Evolutionary conservation across 2,329 filamentous ascomycete species (phyloP).

Genomic region (Erysiphe pulchra): DNA sequence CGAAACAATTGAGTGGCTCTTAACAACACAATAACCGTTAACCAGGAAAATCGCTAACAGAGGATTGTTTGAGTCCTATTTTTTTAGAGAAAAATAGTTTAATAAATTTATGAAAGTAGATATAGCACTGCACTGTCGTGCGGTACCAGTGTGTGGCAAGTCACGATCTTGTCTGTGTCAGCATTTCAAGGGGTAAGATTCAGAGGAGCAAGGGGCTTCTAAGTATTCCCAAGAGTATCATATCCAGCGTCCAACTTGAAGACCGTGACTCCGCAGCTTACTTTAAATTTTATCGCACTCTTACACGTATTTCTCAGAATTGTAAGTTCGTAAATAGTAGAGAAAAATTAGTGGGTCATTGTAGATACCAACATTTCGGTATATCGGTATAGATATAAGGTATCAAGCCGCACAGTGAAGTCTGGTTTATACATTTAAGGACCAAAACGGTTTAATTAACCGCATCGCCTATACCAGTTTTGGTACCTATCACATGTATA

Average conservation of each 20-base stretch:
- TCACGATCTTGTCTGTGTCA: neutral
- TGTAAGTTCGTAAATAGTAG: too few species aligned
- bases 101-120: neutral
- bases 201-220: neutral
- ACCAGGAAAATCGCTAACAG: neutral
- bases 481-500: too few species aligned
- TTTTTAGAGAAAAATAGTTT: neutral
- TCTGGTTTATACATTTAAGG: neutral
- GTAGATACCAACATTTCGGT: neutral
- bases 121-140: neutral
- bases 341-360: too few species aligned
- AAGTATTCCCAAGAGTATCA: neutral
- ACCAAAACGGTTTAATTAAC: neutral
- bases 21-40: neutral
- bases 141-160: neutral
- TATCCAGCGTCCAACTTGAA: neutral
- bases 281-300: too few species aligned
- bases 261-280: too few species aligned
- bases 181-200: slow-evolving; percentile 1
- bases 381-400: neutral
- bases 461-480: neutral
- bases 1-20: neutral
- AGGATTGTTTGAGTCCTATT: neutral
- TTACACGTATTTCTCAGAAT: too few species aligned
- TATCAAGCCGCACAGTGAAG: neutral